Base-by-base conservation (phyloP, 257 asterid species). In the Echium plantagineum region DNA sequence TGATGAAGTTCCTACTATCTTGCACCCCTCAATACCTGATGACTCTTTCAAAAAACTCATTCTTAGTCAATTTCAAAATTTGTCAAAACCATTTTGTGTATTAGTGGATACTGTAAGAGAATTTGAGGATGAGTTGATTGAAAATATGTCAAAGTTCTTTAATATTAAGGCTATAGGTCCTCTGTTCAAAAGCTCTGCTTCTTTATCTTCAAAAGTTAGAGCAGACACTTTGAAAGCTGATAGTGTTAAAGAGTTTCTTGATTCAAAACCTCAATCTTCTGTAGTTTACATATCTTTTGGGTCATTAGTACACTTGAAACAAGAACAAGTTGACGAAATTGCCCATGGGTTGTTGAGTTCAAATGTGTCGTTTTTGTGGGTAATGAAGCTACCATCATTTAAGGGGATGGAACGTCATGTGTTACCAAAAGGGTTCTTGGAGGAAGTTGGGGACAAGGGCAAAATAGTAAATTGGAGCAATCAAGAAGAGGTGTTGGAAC, bases 261-360 rank as follows among this genome's bases (percentile, higher is more conserved):
- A 86, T 58, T 54, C 89, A 0, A 79, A 74, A 52, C 71, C 83
- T 7, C 53, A 58, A 20, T 68, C 79, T 4, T 56, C 90, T 15
- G 97, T 90, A 38, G 94, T 81, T 18, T 86, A 90, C 77, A 63
- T 90, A 18, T 90, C 95, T 15, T 86, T 90, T 20, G 97, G 97
- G 17, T 86, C 87, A 10, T 16, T 83, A 4, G 96, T 86, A 0
- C 55, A 60, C 3, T 32, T 87, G 84, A 60, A 58, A 54, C 94
- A 84, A 55, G 87, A 85, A 52, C 96, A 90, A 51, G 68, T 83
- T 0, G 79, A 79, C 8, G 97, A 90, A 69, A 67, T 90, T 0
- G 97, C 94, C 0, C 20, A 72, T 59, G 96, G 94, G 19, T 71
- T 90, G 5, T 35, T 74, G 35, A 71, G 53, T 21, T 72, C 97